These are phyloP conservation scores for Fibroporia radiculosa DNA, from an alignment of 768 basidiomycete genomes.

Conservation along the genomic window DNA sequence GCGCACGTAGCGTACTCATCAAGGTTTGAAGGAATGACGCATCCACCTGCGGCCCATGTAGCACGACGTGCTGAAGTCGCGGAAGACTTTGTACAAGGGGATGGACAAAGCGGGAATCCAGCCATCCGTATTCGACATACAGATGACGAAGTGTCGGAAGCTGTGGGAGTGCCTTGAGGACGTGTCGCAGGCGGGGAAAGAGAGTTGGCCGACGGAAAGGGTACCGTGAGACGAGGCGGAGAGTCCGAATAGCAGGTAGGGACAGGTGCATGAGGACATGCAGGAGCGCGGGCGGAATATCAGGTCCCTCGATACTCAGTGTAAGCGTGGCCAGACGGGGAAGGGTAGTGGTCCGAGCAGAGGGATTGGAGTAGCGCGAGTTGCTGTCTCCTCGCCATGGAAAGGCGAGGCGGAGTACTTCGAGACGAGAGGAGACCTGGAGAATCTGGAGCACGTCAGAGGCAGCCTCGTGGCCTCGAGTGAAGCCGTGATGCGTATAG, in stretches of 20 bases:
- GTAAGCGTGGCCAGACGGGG: slow-evolving; percentile 39
- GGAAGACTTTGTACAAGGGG: slow-evolving; percentile 17
- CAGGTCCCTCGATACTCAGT: slow-evolving; percentile 41
- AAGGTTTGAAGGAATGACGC: slow-evolving; percentile 14
- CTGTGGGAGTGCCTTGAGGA: slow-evolving; percentile 17
- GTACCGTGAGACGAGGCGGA: slow-evolving; percentile 34
- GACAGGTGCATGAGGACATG: slow-evolving; percentile 43
- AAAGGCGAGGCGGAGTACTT: slow-evolving; percentile 50
- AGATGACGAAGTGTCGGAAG: slow-evolving; percentile 16
- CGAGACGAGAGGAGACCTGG: slow-evolving; percentile 41
- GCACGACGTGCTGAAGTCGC: slow-evolving; percentile 16
- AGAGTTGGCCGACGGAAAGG: slow-evolving; percentile 1
- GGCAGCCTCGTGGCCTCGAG: slow-evolving; percentile 44
- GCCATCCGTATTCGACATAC: slow-evolving; percentile 18
- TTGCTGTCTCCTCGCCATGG: slow-evolving; percentile 23
- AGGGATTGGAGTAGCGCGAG: slow-evolving; percentile 15
- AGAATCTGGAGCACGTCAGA: slow-evolving; percentile 54
- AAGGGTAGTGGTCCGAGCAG: slow-evolving; percentile 31
- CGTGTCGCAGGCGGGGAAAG: slow-evolving; percentile 16
- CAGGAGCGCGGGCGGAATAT: slow-evolving; percentile 56
- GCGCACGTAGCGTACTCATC: slow-evolving; percentile 9
- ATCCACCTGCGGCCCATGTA: slow-evolving; percentile 15
- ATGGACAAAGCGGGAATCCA: slow-evolving; percentile 18
- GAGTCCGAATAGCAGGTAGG: slow-evolving; percentile 37
- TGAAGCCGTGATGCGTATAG: slow-evolving; percentile 70